Evolutionary conservation across 306 rosid species (phyloP).

Genomic region (Elaeagnus macrophylla): DNA sequence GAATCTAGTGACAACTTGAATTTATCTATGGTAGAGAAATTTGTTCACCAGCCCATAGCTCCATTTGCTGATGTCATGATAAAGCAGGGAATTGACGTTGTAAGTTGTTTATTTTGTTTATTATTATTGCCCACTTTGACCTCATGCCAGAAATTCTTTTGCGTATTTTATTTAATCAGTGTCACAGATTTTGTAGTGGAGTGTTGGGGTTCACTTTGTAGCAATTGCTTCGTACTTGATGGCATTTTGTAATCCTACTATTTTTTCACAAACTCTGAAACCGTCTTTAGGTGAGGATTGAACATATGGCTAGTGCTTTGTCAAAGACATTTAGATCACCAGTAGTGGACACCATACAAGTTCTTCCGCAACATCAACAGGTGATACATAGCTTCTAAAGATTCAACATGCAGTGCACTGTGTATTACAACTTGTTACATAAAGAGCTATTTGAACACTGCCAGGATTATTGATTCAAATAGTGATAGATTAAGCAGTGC

Average conservation of each 20-base stretch:
- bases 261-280: constrained; percentile 9
- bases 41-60: constrained; percentile 27
- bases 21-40: constrained; percentile 26
- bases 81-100: constrained; percentile 42
- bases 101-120: constrained; percentile 26
- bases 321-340: constrained; percentile 79
- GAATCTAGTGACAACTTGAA: constrained; percentile 32
- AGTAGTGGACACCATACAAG: constrained; percentile 72
- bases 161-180: background rate
- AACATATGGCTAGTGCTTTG: constrained; percentile 79
- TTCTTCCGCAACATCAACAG: constrained; percentile 97
- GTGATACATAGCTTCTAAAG: constrained; percentile 32
- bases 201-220: background rate
- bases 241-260: background rate
- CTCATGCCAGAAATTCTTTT: background rate
- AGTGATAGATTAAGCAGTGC: no score
- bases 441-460: no score
- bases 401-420: background rate
- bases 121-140: background rate
- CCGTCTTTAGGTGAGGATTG: constrained; percentile 63
- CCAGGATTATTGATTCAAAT: no score
- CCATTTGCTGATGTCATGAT: constrained; percentile 21
- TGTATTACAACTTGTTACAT: no score
- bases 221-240: no score
- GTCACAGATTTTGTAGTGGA: background rate